Conservation (phyloP, 257 asterid genomes). For the Primulina tabacum region DNA sequence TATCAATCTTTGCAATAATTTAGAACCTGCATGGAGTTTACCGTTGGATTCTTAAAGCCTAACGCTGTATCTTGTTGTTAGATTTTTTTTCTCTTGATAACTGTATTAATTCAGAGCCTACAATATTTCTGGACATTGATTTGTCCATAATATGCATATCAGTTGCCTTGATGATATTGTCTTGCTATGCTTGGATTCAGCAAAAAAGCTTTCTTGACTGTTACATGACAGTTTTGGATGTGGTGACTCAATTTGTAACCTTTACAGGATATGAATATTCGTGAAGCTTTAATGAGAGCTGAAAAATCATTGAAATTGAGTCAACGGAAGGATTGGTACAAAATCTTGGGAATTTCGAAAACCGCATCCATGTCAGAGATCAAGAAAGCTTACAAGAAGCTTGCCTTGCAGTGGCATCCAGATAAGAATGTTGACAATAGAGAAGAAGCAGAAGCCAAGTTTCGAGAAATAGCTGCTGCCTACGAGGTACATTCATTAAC, state of each 20-base stretch:
- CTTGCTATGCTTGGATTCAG: not conserved
- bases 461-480: conserved; percentile 93
- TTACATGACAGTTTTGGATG: not conserved
- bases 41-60: not conserved
- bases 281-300: conserved; percentile 68
- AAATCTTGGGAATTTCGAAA: conserved; percentile 75
- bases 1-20: not conserved
- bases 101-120: not conserved
- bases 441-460: conserved; percentile 87
- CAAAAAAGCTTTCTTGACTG: not conserved
- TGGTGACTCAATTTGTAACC: conserved; percentile 17
- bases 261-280: conserved; percentile 58
- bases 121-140: not conserved
- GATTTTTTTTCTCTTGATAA: not conserved
- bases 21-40: not conserved
- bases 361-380: conserved; percentile 71
- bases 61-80: no score
- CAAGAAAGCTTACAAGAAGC: conserved; percentile 89
- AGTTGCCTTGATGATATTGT: not conserved
- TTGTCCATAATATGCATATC: not conserved
- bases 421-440: conserved; percentile 89
- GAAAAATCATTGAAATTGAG: conserved; percentile 79
- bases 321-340: conserved; percentile 97
- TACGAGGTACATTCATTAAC: conserved; percentile 63
- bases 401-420: conserved; percentile 97